Percentiles rank a stretch among this genome's conserved stretches.
phyloP scores from a whole-genome alignment of 2,329 filamentous ascomycete genomes.

The Pseudogymnoascus sp. region DNA sequence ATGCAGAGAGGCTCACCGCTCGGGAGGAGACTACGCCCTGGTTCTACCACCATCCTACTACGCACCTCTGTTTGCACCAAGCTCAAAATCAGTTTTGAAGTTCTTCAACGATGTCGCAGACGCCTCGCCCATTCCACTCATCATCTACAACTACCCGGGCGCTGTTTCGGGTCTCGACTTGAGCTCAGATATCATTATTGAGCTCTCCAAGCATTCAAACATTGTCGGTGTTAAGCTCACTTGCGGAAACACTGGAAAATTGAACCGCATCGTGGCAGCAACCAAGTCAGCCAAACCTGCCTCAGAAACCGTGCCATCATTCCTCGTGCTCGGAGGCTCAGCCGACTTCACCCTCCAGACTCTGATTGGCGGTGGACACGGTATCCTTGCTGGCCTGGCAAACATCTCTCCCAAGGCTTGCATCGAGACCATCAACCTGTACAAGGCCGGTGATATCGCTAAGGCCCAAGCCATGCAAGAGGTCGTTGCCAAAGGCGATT shows the following conservation, averaged over 20 bases:
- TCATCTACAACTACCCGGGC: constrained; percentile 88
- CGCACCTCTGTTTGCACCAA: constrained; percentile 46
- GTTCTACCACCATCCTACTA: constrained; percentile 63
- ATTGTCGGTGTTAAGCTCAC: constrained; percentile 89
- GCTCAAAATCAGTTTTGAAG: constrained; percentile 44
- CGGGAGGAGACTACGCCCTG: constrained; percentile 59
- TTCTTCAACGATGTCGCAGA: constrained; percentile 57
- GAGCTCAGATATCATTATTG: constrained; percentile 79
- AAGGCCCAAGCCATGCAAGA: constrained; percentile 57
- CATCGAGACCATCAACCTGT: constrained; percentile 52
- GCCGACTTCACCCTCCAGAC: constrained; percentile 68
- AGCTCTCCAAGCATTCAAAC: constrained; percentile 71
- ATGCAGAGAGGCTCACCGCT: constrained; percentile 51
- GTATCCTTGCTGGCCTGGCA: constrained; percentile 62
- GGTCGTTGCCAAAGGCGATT: constrained; percentile 58
- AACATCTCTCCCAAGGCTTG: constrained; percentile 63
- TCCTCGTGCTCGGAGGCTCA: constrained; percentile 64
- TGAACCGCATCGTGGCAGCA: constrained; percentile 46
- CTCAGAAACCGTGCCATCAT: constrained; percentile 45
- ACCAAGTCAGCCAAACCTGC: constrained; percentile 46
- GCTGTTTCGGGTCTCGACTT: constrained; percentile 82
- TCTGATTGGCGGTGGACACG: constrained; percentile 59
- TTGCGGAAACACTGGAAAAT: constrained; percentile 66
- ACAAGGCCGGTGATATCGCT: constrained; percentile 46
- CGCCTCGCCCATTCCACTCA: constrained; percentile 64